Base-by-base conservation (phyloP, 225 moss, liverwort and hornwort species). In the Marchantia paleacea region DNA sequence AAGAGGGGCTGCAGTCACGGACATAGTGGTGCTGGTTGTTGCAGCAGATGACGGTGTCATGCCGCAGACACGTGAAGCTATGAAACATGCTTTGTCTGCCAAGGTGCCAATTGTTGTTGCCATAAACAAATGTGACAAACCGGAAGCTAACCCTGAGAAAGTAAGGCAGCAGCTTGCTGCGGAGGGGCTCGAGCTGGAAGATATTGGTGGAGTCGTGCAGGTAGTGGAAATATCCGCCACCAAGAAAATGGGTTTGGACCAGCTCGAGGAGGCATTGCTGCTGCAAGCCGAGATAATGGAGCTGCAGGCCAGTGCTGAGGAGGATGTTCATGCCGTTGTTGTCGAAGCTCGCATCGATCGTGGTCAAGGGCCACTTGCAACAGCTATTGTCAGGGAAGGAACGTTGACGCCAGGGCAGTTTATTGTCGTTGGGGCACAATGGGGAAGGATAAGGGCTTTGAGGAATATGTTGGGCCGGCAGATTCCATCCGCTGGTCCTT, bases 201-300 rank as follows among this genome's bases (percentile, higher is more conserved):
- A 96, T 66, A 89, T 89, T 60, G 94, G 96, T 14, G 96, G 96
- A 64, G 94, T 94, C 79, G 90, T 97, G 57, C 96, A 97, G 85
- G 90, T 89, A 7, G 88, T 88, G 31, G 85, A 89, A 60, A 82
- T 88, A 55, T 88, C 88, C 29, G 85, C 85, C 19, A 88, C 88
- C 14, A 79, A 85, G 30, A 89, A 89, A 57, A 87, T 83, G 19
- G 96, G 96, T 50, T 77, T 97, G 51, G 92, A 91, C 79, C 92
- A 86, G 62, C 89, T 97, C 86, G 96, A 97, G 75, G 94, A 94
- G 69, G 93, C 96, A 14, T 85, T 97, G 83, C 63, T 97, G 64
- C 85, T 97, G n/a, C 96, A 94, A 86, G 96, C 96, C 54, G 96
- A 97, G 84, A 70, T 97, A 74, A 93, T 97, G 96, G 94, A 97